A percentile compares a stretch with the other conserved stretches of the same genome.
Evolutionary conservation across 345 rosid species (phyloP).

Genomic region (Abelmoschus esculentus): DNA sequence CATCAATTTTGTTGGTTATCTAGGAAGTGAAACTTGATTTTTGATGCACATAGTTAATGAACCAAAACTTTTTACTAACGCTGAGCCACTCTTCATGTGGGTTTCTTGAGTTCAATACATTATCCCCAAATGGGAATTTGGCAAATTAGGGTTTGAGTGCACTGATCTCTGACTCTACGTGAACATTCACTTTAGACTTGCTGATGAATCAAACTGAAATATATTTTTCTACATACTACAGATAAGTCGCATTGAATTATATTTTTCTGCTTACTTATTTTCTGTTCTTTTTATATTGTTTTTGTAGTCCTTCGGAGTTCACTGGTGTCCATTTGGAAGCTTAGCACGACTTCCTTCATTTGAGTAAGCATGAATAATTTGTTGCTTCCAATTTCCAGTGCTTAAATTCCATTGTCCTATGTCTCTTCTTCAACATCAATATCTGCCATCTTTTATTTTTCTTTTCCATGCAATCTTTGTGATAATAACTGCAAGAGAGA

Average conservation of each 20-base stretch:
- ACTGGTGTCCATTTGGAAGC: conserved; percentile 92
- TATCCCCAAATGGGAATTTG: not conserved
- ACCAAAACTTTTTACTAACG: not conserved
- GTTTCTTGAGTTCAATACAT: not conserved
- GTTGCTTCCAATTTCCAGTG: conserved; percentile 5
- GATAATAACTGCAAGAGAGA: conserved; percentile 1
- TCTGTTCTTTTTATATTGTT: conserved; percentile 10
- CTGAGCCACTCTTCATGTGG: not conserved
- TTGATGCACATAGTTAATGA: not conserved
- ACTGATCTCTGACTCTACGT: not conserved
- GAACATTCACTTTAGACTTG: not conserved
- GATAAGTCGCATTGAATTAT: conserved; percentile 5
- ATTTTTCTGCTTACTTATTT: conserved; percentile 6
- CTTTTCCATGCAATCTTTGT: not conserved
- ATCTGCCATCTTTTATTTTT: not conserved
- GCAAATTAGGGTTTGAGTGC: too few relatives aligned
- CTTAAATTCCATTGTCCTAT: not conserved
- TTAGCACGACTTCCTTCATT: conserved; percentile 63
- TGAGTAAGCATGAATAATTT: conserved; percentile 46
- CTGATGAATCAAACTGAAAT: conserved; percentile 1
- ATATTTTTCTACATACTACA: not conserved
- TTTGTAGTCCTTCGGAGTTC: conserved; percentile 86
- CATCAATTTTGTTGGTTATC: not conserved
- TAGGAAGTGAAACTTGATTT: not conserved
- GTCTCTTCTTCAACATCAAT: conserved; percentile 2